Base-by-base conservation (phyloP, 306 rosid genomes). In the Dicorynia guianensis region DNA sequence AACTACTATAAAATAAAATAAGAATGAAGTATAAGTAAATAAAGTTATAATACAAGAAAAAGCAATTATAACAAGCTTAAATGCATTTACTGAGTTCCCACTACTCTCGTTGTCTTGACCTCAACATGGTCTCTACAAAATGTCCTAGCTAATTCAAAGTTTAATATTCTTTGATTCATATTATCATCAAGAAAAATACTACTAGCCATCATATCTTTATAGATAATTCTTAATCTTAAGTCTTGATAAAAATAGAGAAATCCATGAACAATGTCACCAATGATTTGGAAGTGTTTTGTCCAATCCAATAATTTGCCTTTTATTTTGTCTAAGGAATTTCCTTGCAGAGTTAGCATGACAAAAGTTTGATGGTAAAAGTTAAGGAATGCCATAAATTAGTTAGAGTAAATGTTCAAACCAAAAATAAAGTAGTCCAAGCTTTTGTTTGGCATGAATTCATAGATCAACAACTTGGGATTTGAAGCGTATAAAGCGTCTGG, bases 191-290 rank as follows among this genome's bases (percentile, higher is more conserved):
- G 57, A 14, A 79, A 34, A 5, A 72, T 72, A 9, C 72, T 79
- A 42, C 75, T 79, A 8, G 39, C 7, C 40, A 71, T 79, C 5
- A 79, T 12, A 53, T 78, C 77, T 63, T 77, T 71, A 8, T 78
- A 80, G 47, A 80, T 75, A 19, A 80, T 71, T 39, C 81, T 69
- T 6, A 75, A 20, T 63, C 74, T 81, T 11, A 65, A 81, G 39
- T 81, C 85, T 63, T 76, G 64, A 6, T 75, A 78, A 63, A 81
- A 78, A 71, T 81, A 81, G n/a, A 81, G 58, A 55, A 75, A 69
- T 3, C 81, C 78, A 25, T 69, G 54, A 70, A 81, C 81, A 25
- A 76, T 17, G 5, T 81, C 81, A 30, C 4, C 43, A 36, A 81
- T 63, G 9, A 81, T 81, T 15, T 47, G 15, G 10, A 72, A 76